Evolutionary conservation across 257 asterid species (phyloP), one percentile per base, ranked within the genome.

Genomic region (Rhazya stricta): DNA sequence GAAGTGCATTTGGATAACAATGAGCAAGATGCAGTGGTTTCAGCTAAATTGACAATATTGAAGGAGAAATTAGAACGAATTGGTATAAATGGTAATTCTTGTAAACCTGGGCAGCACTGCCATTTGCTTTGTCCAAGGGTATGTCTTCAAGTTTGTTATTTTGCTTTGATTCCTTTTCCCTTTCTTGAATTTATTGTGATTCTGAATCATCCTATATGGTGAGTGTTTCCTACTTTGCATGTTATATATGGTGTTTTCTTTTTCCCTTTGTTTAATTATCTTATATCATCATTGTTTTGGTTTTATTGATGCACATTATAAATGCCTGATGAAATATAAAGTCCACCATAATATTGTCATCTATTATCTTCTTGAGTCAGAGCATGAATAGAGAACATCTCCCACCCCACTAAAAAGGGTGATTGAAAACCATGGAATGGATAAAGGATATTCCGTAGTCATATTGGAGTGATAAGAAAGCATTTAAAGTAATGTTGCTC

Each of bases 51-150:
- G 73, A 74, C 30, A 79, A 43, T 76, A 37, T 68, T 94, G 77
- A 86, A 75, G 77, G 74, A 76, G 76, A 94, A 90, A 79, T 80
- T 94, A 77, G 82, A 77, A 46, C 80, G 74, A 79, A 62, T 89
- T 71, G 97, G 97, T 45, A 82, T 94, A 27, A 85, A 88, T 74
- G 78, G 58, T 37, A 54, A 51, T 78, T 73, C 79, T 61, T 83
- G 79, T 80, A 83, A 11, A 80, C 95, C 97, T 0, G 99, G 99
- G 39, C 99, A 90, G 72, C 72, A 88, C 82, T 39, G 67, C 72
- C 76, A 80, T 58, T 79, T 92, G 80, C 61, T 78, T 70, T 94
- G 99, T 77, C 97, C 99, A 56, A 79, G 6, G 63, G 99, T 94
- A 85, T 70, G 92, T 81, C 69, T 68, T 69, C 39, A 65, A 30